Base-by-base conservation (phyloP, 371 early-diverging fungal genomes). In the Circinella umbellata region DNA sequence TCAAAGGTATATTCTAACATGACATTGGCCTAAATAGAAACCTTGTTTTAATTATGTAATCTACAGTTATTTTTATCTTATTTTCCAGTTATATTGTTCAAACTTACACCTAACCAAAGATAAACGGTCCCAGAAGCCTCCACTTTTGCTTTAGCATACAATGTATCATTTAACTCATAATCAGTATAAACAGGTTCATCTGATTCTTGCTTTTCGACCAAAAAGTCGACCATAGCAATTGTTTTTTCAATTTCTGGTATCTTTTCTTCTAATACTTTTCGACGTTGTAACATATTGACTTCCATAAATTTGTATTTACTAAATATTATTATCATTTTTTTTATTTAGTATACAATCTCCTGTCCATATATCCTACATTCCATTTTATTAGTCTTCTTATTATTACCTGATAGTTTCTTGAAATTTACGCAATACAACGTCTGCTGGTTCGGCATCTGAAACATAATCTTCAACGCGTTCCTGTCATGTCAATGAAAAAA, bases 251-350 rank as follows among this genome's bases (percentile, higher is more conserved):
- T 94, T 77, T 98, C 98, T n/a, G 98, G 99, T 34, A 97, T 91
- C 86, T 97, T 98, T 60, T 89, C 85, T 71, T 95, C 94, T 34
- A 98, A 85, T 47, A 90, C 88, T 63, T 88, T 85, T 74, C 93
- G 91, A 71, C 94, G 92, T 71, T 93, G 93, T 38, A 93, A 77
- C 76, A 93, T 86, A 74, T 93, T 95, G 73, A 86, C 80, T 79
- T 98, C 97, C 99, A 98, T 98, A 79, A 94, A 96, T 78, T 92
- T 92, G 89, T 97, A 98, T 79, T 98, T 98, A 68, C 98, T 98
- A 73, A 14, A 37, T 20, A 37, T 57, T 38, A 15, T 47, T 9
- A 42, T 42, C 42, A 42, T 42, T 42, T 11, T 42, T 42, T 42
- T 42, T 39, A 4, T 6, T 42, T 42, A 11, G 42, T 42, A 42